A percentile compares a stretch with the other conserved stretches of the same genome.
Conservation (phyloP, 768 basidiomycete genomes). For the Coprinopsis marcescibilis region DNA sequence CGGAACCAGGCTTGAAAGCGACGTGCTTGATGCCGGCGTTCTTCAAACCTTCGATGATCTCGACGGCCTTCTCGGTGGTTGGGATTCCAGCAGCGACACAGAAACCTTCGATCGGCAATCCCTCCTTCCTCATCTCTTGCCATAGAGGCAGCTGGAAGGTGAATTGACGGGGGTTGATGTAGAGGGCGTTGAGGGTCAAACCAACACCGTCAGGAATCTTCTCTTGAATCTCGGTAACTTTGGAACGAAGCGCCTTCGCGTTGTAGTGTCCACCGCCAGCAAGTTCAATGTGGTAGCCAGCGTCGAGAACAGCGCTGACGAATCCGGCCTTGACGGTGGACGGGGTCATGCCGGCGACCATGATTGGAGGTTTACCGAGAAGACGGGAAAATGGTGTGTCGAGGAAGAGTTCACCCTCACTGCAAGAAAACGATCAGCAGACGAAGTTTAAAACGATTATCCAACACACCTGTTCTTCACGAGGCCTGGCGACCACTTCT, state of each 20-base stretch:
- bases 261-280: conserved; percentile 99
- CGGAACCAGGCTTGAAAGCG: conserved; percentile 96
- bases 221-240: conserved; percentile 88
- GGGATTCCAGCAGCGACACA: conserved; percentile 98
- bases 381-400: conserved; percentile 97
- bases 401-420: conserved; percentile 87
- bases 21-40: conserved; percentile 91
- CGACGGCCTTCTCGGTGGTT: conserved; percentile 91
- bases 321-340: conserved; percentile 94
- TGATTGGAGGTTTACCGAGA: conserved; percentile 93
- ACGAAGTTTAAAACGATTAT: conserved; percentile 2
- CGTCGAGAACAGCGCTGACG: conserved; percentile 86
- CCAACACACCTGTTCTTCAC: conserved; percentile 79
- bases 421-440: conserved; percentile 26
- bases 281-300: conserved; percentile 94
- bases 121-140: conserved; percentile 96
- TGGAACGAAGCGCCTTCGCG: conserved; percentile 77
- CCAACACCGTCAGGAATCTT: conserved; percentile 85
- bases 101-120: conserved; percentile 96
- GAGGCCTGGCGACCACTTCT: conserved; percentile 78
- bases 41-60: conserved; percentile 85
- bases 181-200: conserved; percentile 89
- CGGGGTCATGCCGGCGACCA: conserved; percentile 99
- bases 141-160: conserved; percentile 95
- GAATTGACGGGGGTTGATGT: conserved; percentile 98